Percentiles rank a stretch among this genome's conserved stretches.
These are phyloP conservation scores for Lathyrus tuberosus DNA, from an alignment of 306 rosid species.

Conservation along the genomic window DNA sequence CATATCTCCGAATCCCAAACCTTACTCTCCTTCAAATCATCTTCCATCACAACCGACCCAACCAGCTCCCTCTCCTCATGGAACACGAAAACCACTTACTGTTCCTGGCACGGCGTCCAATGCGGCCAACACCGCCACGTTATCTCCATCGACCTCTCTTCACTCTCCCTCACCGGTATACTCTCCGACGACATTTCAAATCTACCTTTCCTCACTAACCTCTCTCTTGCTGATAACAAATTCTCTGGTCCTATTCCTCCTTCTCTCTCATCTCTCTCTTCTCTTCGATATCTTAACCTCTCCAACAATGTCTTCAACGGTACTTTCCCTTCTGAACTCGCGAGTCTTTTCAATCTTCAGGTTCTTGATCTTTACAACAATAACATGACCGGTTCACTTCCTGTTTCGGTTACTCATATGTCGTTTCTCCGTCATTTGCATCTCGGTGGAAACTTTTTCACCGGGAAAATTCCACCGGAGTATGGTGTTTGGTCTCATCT, in stretches of 20 bases:
- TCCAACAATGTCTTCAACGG: constrained; percentile 77
- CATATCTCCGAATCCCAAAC: constrained; percentile 58
- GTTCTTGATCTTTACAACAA: constrained; percentile 82
- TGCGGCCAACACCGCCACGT: constrained; percentile 73
- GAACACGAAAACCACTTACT: constrained; percentile 56
- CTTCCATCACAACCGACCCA: constrained; percentile 59
- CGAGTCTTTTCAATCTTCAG: constrained; percentile 54
- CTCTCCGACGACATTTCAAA: constrained; percentile 57
- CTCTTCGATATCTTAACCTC: constrained; percentile 66
- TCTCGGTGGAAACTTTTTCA: constrained; percentile 80
- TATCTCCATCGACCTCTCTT: constrained; percentile 58
- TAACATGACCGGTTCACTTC: constrained; percentile 74
- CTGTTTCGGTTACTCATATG: constrained; percentile 58
- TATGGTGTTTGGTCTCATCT: constrained; percentile 59
- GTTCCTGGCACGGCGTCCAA: constrained; percentile 68
- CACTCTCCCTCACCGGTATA: constrained; percentile 56
- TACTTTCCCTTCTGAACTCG: constrained; percentile 63
- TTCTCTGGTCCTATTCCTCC: constrained; percentile 78
- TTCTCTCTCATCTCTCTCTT: constrained; percentile 54
- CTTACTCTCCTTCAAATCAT: constrained; percentile 57
- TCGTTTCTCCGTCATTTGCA: constrained; percentile 72
- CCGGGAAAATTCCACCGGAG: constrained; percentile 70
- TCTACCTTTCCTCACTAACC: constrained; percentile 61
- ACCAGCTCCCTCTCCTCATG: constrained; percentile 63
- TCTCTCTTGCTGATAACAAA: constrained; percentile 58